Evolutionary conservation across 176 grass and related monocot genomes (phyloP).

Genomic region (Saccharum officinarum): DNA sequence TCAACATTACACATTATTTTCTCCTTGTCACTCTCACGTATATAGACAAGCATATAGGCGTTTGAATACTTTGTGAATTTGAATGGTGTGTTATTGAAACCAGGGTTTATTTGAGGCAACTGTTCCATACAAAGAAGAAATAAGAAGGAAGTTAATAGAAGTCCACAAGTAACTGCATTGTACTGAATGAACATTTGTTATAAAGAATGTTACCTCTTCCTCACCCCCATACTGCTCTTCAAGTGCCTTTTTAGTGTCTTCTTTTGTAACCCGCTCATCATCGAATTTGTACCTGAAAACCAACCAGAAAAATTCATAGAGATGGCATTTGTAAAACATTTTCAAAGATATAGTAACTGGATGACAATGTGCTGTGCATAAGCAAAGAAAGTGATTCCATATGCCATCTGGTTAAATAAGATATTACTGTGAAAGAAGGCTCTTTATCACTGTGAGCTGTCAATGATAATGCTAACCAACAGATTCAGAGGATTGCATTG

Average conservation of each 20-base stretch:
- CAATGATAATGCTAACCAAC: background rate
- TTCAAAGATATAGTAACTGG: slow-evolving; percentile 22
- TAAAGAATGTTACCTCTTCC: slow-evolving; percentile 67
- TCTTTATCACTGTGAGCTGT: background rate
- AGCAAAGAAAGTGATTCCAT: slow-evolving; percentile 11
- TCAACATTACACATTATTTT: slow-evolving; percentile 95
- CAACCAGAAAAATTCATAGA: slow-evolving; percentile 8
- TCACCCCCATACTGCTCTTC: slow-evolving; percentile 99
- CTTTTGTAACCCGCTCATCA: slow-evolving; percentile 97
- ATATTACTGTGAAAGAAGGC: slow-evolving; percentile 3
- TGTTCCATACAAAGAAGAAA: slow-evolving; percentile 40
- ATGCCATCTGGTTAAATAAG: slow-evolving; percentile 18
- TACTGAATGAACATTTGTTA: background rate
- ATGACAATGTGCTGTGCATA: background rate
- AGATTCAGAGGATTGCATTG: background rate
- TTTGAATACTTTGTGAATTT: slow-evolving; percentile 93
- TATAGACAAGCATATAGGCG: slow-evolving; percentile 93
- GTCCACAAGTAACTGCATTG: slow-evolving; percentile 15
- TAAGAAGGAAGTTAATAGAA: slow-evolving; percentile 26
- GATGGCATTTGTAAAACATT: background rate
- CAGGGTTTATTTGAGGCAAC: slow-evolving; percentile 83
- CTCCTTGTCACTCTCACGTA: slow-evolving; percentile 82
- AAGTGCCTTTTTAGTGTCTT: slow-evolving; percentile 87
- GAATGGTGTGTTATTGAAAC: slow-evolving; percentile 80
- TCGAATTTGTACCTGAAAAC: slow-evolving; percentile 91